phyloP scores from a whole-genome alignment of 495 filamentous ascomycete genomes.

The Friedmanniomyces simplex region DNA sequence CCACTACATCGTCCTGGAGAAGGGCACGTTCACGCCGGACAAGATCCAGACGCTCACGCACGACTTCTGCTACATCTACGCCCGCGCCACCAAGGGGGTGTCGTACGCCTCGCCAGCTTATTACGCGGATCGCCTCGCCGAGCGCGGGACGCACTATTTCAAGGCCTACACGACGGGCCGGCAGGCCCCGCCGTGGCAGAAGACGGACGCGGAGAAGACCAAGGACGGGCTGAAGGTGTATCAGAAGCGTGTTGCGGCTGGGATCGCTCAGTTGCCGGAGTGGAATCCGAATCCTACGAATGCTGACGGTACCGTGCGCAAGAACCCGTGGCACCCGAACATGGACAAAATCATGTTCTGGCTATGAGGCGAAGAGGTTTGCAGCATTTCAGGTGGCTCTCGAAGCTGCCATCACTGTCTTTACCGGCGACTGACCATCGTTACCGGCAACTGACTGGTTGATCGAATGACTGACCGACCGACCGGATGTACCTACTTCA shows the following conservation, averaged over 20 bases:
- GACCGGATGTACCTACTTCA: not conserved
- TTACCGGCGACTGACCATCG: not conserved
- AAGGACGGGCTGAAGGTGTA: not conserved
- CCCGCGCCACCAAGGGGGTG: slow-evolving; percentile 21
- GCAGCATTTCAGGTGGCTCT: not conserved
- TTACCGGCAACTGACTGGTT: not conserved
- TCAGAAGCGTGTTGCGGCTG: not conserved
- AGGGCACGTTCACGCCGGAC: not conserved
- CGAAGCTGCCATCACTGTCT: not conserved
- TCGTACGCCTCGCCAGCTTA: slow-evolving; percentile 26
- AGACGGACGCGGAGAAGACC: not conserved
- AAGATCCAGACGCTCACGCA: slow-evolving; percentile 1
- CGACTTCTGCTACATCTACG: slow-evolving; percentile 26
- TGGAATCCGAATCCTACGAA: not conserved
- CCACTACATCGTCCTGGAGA: slow-evolving; percentile 7
- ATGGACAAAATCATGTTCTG: not conserved
- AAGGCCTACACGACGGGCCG: not conserved
- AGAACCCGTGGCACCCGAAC: not conserved
- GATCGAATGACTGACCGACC: not conserved
- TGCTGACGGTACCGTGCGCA: not conserved
- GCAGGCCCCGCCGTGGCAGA: not conserved
- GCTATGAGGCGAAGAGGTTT: not conserved
- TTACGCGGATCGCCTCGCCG: slow-evolving; percentile 25
- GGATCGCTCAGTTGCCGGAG: not conserved
- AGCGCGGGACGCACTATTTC: not conserved